phyloP scores from a whole-genome alignment of 2,329 filamentous ascomycete species.

The Thielaviopsis cerberus region DNA sequence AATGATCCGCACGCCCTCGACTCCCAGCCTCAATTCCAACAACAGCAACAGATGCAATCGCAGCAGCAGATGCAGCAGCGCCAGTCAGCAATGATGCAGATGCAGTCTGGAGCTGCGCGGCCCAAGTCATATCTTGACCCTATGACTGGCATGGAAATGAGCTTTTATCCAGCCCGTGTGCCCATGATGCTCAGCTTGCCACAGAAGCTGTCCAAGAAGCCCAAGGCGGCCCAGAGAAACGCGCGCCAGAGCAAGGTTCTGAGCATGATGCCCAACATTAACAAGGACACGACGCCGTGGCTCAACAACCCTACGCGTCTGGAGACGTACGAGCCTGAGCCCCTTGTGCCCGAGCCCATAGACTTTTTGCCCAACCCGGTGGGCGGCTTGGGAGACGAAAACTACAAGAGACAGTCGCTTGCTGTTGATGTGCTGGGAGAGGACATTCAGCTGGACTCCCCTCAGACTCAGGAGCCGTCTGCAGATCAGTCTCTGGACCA shows the following conservation, averaged over 20 bases:
- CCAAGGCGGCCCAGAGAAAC: slow-evolving; percentile 44
- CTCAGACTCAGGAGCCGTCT: not conserved
- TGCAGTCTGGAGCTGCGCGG: slow-evolving; percentile 14
- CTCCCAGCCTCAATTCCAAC: not conserved
- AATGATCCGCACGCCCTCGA: not conserved
- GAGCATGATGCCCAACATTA: slow-evolving; percentile 30
- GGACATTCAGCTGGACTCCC: not conserved
- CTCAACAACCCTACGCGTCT: slow-evolving; percentile 15
- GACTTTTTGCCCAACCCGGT: slow-evolving; percentile 10
- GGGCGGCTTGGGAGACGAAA: not conserved
- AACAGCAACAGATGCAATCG: not conserved
- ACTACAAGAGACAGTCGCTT: not conserved
- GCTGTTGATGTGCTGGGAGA: not conserved
- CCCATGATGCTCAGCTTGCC: slow-evolving; percentile 86
- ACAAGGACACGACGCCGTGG: slow-evolving; percentile 19
- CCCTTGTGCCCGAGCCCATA: slow-evolving; percentile 2
- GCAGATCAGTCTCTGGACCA: not conserved
- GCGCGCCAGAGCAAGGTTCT: slow-evolving; percentile 57
- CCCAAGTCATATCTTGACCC: slow-evolving; percentile 44
- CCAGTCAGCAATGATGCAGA: not conserved
- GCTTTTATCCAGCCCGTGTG: slow-evolving; percentile 88
- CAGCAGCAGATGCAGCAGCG: not conserved
- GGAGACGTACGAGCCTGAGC: slow-evolving; percentile 6
- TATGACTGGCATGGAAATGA: slow-evolving; percentile 58
- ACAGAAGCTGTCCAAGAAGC: slow-evolving; percentile 62